A percentile compares a stretch with the other conserved stretches of the same genome.
phyloP scores from a whole-genome alignment of 257 asterid genomes.

The Voacanga thouarsii region DNA sequence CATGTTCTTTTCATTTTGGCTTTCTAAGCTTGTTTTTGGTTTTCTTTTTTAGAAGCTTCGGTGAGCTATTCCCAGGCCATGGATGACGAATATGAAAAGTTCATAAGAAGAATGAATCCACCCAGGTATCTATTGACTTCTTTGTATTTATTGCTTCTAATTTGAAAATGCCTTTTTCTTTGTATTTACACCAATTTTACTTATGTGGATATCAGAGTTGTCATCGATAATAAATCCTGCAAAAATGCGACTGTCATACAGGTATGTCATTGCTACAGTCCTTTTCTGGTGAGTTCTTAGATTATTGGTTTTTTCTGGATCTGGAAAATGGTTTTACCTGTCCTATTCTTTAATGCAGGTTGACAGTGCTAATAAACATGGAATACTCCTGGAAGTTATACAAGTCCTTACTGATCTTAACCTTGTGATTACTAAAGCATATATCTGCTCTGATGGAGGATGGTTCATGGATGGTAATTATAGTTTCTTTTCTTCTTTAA shows the following conservation, averaged over 20 bases:
- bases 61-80: slow-evolving; percentile 57
- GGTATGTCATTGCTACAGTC: slow-evolving; percentile 33
- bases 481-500: slow-evolving; percentile 4
- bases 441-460: slow-evolving; percentile 95
- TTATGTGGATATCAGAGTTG: slow-evolving; percentile 57
- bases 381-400: slow-evolving; percentile 88
- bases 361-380: slow-evolving; percentile 93
- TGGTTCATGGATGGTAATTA: slow-evolving; percentile 98
- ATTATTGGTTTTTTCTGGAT: background rate
- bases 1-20: slow-evolving; percentile 12
- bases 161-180: background rate
- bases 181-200: slow-evolving; percentile 8
- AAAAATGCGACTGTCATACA: slow-evolving; percentile 82
- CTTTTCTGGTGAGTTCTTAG: slow-evolving; percentile 7
- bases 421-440: slow-evolving; percentile 73
- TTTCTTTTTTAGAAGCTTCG: slow-evolving; percentile 42
- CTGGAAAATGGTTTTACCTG: slow-evolving; percentile 1
- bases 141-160: background rate
- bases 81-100: slow-evolving; percentile 93
- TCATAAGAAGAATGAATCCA: slow-evolving; percentile 91
- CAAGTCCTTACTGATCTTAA: slow-evolving; percentile 95
- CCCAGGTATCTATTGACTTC: slow-evolving; percentile 14
- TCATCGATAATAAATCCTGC: slow-evolving; percentile 85
- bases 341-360: slow-evolving; percentile 44
- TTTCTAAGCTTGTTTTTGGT: slow-evolving; percentile 13